phyloP scores from a whole-genome alignment of 805 yeast species.

The Ogataea philodendri region DNA sequence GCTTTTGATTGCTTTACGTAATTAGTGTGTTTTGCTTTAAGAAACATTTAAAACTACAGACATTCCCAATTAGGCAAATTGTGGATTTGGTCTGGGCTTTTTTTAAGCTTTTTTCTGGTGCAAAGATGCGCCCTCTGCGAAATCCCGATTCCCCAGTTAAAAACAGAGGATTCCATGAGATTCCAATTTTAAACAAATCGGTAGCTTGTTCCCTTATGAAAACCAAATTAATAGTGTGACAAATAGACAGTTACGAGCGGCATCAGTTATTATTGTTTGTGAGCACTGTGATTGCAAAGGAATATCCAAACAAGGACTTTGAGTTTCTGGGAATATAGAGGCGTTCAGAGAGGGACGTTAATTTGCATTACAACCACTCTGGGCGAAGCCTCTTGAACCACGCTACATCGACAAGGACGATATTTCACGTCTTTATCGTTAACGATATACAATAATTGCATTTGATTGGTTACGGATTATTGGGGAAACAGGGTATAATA shows the following conservation, averaged over 20 bases:
- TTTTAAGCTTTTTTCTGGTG: too few relatives aligned
- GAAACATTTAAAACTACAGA: not conserved
- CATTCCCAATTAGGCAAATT: conserved; percentile 8
- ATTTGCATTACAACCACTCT: too few relatives aligned
- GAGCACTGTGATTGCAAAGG: conserved; percentile 7
- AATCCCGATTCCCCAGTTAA: too few relatives aligned
- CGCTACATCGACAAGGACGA: not conserved
- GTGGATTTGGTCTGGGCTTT: too few relatives aligned
- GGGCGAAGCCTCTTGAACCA: too few relatives aligned
- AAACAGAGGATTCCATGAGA: conserved; percentile 4
- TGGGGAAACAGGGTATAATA: conserved; percentile 11
- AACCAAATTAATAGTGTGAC: conserved; percentile 10
- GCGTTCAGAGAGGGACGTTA: conserved; percentile 9
- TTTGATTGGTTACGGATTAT: conserved; percentile 8
- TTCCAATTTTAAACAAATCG: conserved; percentile 8
- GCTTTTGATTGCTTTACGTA: not conserved
- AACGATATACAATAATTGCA: conserved; percentile 8
- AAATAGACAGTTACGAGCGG: conserved; percentile 1
- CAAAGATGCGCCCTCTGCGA: too few relatives aligned
- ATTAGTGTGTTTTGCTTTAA: conserved; percentile 4
- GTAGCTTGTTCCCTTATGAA: conserved; percentile 10
- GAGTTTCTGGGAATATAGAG: conserved; percentile 2
- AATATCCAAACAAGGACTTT: not conserved
- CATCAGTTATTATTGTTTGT: conserved; percentile 1
- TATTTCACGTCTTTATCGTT: too few relatives aligned